A percentile compares a stretch with the other conserved stretches of the same genome.
Conservation (phyloP, 495 filamentous ascomycete species). For the Polyplosphaeria fusca region DNA sequence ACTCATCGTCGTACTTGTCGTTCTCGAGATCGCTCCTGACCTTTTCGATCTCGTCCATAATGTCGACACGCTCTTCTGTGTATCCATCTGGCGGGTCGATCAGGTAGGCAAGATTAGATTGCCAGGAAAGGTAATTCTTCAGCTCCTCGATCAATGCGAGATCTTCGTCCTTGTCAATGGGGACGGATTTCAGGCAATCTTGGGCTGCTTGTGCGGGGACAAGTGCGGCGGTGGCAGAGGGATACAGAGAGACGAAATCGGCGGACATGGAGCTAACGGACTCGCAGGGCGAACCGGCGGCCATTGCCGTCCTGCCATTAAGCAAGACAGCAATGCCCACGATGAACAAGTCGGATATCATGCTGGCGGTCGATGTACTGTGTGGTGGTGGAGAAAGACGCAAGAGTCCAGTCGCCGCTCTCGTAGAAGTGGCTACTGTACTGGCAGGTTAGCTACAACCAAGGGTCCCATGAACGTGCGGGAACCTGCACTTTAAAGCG, state of each 20-base stretch:
- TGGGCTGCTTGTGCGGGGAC: constrained; percentile 45
- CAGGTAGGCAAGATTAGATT: constrained; percentile 44
- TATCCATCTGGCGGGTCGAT: constrained; percentile 47
- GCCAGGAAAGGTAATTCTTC: constrained; percentile 47
- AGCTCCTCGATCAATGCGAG: constrained; percentile 45
- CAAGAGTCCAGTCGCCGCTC: neutral
- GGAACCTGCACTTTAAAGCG: constrained; percentile 8
- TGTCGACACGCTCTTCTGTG: constrained; percentile 47
- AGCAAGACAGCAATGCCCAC: constrained; percentile 27
- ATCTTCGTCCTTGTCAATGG: constrained; percentile 43
- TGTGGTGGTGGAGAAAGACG: neutral
- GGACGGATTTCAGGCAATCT: constrained; percentile 49
- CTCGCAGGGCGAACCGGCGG: constrained; percentile 5
- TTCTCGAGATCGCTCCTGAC: constrained; percentile 40
- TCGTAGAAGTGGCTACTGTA: neutral
- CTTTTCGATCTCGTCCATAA: constrained; percentile 43
- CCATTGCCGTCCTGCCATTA: constrained; percentile 19
- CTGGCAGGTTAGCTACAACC: neutral
- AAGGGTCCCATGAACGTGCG: neutral
- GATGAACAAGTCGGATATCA: constrained; percentile 16
- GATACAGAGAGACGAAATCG: constrained; percentile 4
- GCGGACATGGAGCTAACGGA: constrained; percentile 24
- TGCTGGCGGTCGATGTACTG: neutral
- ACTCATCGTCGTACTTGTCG: constrained; percentile 46
- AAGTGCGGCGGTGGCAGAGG: constrained; percentile 30